phyloP scores from a whole-genome alignment of 495 filamentous ascomycete genomes.

The Tetracladium setigerum region DNA sequence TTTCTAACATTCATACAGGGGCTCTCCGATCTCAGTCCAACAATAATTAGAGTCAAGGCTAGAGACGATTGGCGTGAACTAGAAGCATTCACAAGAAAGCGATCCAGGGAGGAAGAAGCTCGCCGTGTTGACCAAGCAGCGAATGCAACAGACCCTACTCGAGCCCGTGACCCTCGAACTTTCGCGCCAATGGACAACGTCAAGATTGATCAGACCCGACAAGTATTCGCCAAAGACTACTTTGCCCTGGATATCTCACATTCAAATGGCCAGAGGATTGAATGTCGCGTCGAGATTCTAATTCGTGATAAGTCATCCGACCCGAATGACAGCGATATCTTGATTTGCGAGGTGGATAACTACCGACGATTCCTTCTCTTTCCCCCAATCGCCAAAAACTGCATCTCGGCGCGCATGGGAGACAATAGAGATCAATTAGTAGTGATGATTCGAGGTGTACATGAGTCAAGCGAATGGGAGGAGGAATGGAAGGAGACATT shows the following conservation, averaged over 20 bases:
- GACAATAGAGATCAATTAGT: constrained; percentile 64
- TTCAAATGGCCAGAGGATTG: constrained; percentile 81
- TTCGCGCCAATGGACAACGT: constrained; percentile 61
- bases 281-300: constrained; percentile 83
- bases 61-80: constrained; percentile 52
- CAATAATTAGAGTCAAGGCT: constrained; percentile 23
- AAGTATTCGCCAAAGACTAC: constrained; percentile 79
- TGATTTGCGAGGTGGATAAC: constrained; percentile 81
- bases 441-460: constrained; percentile 71
- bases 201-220: constrained; percentile 60
- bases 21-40: constrained; percentile 29
- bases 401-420: constrained; percentile 73
- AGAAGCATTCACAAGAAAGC: constrained; percentile 65
- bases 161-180: constrained; percentile 69
- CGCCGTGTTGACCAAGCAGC: constrained; percentile 89
- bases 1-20: constrained; percentile 25
- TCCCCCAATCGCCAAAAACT: constrained; percentile 62
- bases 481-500: constrained; percentile 76
- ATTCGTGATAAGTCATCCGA: constrained; percentile 63
- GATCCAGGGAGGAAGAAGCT: constrained; percentile 76
- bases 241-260: constrained; percentile 83
- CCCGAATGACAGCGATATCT: constrained; percentile 64
- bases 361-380: constrained; percentile 81
- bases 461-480: constrained; percentile 28
- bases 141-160: constrained; percentile 68